Evolutionary conservation across 1,284 basidiomycete species (phyloP), one percentile per base, ranked within the genome.

Genomic region (Ganoderma boninense): DNA sequence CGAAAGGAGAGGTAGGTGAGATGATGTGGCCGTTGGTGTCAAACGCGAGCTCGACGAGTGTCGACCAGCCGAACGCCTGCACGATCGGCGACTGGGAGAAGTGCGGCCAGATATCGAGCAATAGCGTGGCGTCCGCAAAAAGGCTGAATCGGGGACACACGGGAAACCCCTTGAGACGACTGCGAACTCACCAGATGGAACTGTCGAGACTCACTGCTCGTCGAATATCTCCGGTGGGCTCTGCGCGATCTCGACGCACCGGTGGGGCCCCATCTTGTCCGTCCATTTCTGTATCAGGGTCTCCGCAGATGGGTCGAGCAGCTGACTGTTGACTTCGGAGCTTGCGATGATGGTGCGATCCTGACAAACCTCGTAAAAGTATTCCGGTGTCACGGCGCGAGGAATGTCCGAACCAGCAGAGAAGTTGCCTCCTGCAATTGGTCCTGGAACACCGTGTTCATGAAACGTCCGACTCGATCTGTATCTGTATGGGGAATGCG

Each of bases 331-430:
- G 71, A 80, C 66, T 59, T 79, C 75, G 20, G 77, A 62, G 54
- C 78, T 76, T 57, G 72, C 67, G 23, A 83, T n/a, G 43, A 82
- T 54, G 7, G 75, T 77, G 44, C 80, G 77, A 29, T 82, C 73
- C 2, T 81, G 81, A 69, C 85, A 86, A 3, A 84, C 80, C 69
- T 77, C 72, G 38, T 81, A 74, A 72, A 82, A 86, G 72, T 81
- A 82, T 11, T 76, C 75, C 43, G 76, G 76, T 18, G 76, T 77
- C 13, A 86, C 81, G 7, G 83, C 77, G 10, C 80, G 79, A 14
- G 84, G 84, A 0, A 79, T 76, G 14, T 66, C 14, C 49, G 81
- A 80, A 4, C 76, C 80, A 0, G 72, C 60, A 7, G 80, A 77
- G 76, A 82, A 81, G 20, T 75, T 64, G 6, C 79, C 83, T 23